A percentile compares a stretch with the other conserved stretches of the same genome.
Conservation (phyloP, 495 filamentous ascomycete species). For the Talaromyces thailandensis region DNA sequence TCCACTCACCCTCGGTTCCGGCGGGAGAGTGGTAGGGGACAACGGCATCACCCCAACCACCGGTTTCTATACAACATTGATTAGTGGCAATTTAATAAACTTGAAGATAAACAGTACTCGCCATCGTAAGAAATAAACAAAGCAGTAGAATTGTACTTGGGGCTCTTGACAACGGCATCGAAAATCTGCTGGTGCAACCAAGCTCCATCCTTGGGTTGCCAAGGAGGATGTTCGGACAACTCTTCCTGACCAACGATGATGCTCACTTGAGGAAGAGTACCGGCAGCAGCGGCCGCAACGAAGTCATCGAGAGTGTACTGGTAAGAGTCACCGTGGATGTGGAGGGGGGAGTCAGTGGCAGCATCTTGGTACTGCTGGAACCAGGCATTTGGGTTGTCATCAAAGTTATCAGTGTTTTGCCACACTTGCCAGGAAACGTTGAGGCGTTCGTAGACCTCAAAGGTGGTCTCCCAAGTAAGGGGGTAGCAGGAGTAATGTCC, state of each 20-base stretch:
- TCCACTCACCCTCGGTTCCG: conserved; percentile 45
- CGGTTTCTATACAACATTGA: conserved; percentile 27
- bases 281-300: conserved; percentile 40
- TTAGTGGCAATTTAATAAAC: neutral
- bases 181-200: conserved; percentile 48
- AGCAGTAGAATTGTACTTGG: conserved; percentile 39
- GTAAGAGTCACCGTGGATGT: conserved; percentile 35
- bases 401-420: conserved; percentile 46
- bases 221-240: conserved; percentile 45
- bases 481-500: conserved; percentile 32
- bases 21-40: conserved; percentile 42
- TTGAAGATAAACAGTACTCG: conserved; percentile 9
- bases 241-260: conserved; percentile 45
- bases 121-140: conserved; percentile 46
- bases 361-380: conserved; percentile 46
- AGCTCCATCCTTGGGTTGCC: conserved; percentile 44
- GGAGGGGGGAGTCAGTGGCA: conserved; percentile 21
- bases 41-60: conserved; percentile 48
- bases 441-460: conserved; percentile 42
- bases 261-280: conserved; percentile 42
- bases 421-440: conserved; percentile 47
- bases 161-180: conserved; percentile 38
- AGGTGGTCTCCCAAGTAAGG: conserved; percentile 44
- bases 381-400: conserved; percentile 46
- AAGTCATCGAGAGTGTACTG: conserved; percentile 35